Evolutionary conservation across 306 rosid genomes (phyloP), one percentile per base, ranked within the genome.

Genomic region (Acacia crassicarpa): DNA sequence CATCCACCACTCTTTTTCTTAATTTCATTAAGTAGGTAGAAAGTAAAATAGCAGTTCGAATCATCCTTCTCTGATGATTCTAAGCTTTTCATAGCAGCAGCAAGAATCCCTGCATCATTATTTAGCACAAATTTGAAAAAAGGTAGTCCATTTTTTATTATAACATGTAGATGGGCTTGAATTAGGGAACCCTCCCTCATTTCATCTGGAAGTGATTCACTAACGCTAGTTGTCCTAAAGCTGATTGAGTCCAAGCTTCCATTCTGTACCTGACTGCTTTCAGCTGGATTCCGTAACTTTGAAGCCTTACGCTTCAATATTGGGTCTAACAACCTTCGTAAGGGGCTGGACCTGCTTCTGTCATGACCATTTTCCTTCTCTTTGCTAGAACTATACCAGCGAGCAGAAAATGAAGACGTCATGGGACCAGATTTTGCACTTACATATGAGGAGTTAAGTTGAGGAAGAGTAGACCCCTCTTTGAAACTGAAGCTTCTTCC

Each of bases 401-500:
- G 69, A 80, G 49, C 85, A 41, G 90, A 81, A 78, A 87, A 67
- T 77, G 87, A 93, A 78, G 87, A 78, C 80, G 75, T 87, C 81
- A 89, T 67, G 11, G 94, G 94, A 84, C 97, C 95, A 69, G 97
- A 93, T 85, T 90, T 91, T 67, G 88, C 87, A 74, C 83, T 81
- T 69, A 79, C 80, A 83, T 85, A 12, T 51, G 77, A 80, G 83
- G 98, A 86, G 80, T 88, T 85, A 81, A 83, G 82, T 72, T 78
- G 89, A 15, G 97, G 95, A 82, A 82, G 65, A 44, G 84, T 75
- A 56, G 91, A 77, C 48, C 85, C 84, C 79, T 95, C 99, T 85
- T 87, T 95, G 85, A 89, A 95, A 89, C 98, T 95, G 76, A 91
- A 85, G 82, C 99, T 95, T 89, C 99, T 93, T 67, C 96, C 90